Base-by-base conservation (phyloP, 257 asterid genomes). In the Ligustrum vulgare region DNA sequence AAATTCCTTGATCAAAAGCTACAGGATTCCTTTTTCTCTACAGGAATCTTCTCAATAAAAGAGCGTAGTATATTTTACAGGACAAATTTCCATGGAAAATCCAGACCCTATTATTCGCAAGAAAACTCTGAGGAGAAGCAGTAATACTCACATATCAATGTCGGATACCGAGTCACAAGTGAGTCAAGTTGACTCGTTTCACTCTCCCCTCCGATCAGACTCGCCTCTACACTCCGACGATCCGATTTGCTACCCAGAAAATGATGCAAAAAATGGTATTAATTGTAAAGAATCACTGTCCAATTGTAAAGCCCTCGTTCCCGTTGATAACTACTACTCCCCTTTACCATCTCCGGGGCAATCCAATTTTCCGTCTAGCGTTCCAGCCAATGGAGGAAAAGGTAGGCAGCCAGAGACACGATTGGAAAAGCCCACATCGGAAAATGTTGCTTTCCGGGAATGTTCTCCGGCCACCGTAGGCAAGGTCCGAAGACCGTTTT, bases 91-190 rank as follows among this genome's bases (percentile, higher is more conserved):
- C 63, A 86, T 88, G 90, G 88, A 88, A 36, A 85, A 82, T 71
- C 64, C 73, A 25, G 83, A 80, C 78, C 63, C 77, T 28, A 77
- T 60, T 37, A 78, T 71, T 70, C 82, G 65, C 32, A 81, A 84
- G 72, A 76, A 68, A 65, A 73, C 64, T 18, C 78, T 66, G 70
- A 82, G 83, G 6, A 84, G 78, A 73, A 84, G 73, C 81, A 86
- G 94, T 87, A 82, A 76, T 77, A 82, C 93, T 73, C 93, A 89
- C 79, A 41, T 84, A 81, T 89, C 97, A 66, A 88, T 94, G 90
- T 94, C 98, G 16, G 98, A 92, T 73, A 88, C 95, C 39, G 99
- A 94, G 75, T 93, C 98, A 66, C 88, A 87, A 63, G 72, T 85
- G 49, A 92, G 97, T 80, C 96, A 84, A 78, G 73, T 81, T 43